Evolutionary conservation across 371 early-diverging fungal genomes (phyloP).

Genomic region (Chytridiales sp.): DNA sequence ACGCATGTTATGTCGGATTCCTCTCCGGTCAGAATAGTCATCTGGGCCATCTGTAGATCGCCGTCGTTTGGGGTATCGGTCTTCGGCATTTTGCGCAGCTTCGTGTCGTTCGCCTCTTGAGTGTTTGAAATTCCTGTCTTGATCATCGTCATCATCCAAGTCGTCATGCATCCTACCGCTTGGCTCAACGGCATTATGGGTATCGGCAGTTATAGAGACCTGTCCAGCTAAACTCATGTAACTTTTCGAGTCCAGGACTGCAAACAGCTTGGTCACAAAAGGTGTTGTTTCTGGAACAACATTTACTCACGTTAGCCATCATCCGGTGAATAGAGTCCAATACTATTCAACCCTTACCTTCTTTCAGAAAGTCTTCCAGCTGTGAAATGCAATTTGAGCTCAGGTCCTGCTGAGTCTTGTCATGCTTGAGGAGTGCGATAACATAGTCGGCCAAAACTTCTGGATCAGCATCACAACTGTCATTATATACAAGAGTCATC

Average conservation of each 20-base stretch:
- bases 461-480: slow-evolving; percentile 79
- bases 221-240: slow-evolving; percentile 12
- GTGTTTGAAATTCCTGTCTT: slow-evolving; percentile 73
- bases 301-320: not conserved
- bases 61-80: not conserved
- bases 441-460: slow-evolving; percentile 76
- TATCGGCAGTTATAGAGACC: not conserved
- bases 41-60: not conserved
- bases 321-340: not conserved
- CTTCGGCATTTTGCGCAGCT: not conserved
- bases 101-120: slow-evolving; percentile 39
- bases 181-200: not conserved
- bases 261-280: slow-evolving; percentile 67
- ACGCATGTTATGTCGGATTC: no score
- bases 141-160: slow-evolving; percentile 44
- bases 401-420: slow-evolving; percentile 48
- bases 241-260: slow-evolving; percentile 42
- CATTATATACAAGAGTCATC: no score
- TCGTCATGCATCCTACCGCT: not conserved
- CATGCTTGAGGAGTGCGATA: slow-evolving; percentile 71
- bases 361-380: slow-evolving; percentile 55
- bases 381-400: slow-evolving; percentile 34
- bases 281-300: slow-evolving; percentile 58
- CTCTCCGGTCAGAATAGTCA: slow-evolving; percentile 25
- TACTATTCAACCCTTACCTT: slow-evolving; percentile 51